Evolutionary conservation across 306 rosid species (phyloP).

Genomic region (Fragaria vesca): DNA sequence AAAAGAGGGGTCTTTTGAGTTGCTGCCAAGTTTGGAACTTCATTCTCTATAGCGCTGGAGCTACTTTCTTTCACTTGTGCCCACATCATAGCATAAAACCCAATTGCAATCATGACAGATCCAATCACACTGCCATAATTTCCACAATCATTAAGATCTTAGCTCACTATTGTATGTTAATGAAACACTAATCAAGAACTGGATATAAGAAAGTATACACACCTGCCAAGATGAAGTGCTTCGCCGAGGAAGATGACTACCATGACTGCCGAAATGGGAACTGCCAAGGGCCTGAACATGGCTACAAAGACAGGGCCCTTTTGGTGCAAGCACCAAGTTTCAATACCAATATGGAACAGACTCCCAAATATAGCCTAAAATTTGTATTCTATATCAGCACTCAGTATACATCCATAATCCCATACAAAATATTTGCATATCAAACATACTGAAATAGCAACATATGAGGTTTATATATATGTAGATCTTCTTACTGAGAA

Average conservation of each 20-base stretch:
- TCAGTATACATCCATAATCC: not conserved
- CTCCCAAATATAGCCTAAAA: conserved; percentile 24
- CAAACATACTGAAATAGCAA: not conserved
- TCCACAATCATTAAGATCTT: not conserved
- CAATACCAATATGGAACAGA: conserved; percentile 17
- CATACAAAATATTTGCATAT: not conserved
- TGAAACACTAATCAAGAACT: not conserved
- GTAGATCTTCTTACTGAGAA: conserved; percentile 23
- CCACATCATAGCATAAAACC: conserved; percentile 25
- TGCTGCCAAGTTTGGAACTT: not conserved
- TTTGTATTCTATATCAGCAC: not conserved
- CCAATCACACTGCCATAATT: conserved; percentile 11
- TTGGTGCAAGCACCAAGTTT: conserved; percentile 28
- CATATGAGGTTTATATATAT: not conserved
- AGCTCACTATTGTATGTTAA: not conserved
- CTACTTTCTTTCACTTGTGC: conserved; percentile 4
- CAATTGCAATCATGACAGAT: conserved; percentile 19
- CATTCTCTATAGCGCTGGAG: not conserved
- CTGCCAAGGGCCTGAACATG: conserved; percentile 31
- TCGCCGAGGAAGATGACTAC: conserved; percentile 32
- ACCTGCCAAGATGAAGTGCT: conserved; percentile 37
- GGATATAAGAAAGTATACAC: too few relatives aligned
- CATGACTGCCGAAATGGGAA: conserved; percentile 27
- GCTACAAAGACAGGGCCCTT: conserved; percentile 27
- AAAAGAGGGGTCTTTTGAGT: conserved; percentile 11